Base-by-base conservation (phyloP, 805 yeast genomes). In the Scheffersomyces ergatensis region DNA sequence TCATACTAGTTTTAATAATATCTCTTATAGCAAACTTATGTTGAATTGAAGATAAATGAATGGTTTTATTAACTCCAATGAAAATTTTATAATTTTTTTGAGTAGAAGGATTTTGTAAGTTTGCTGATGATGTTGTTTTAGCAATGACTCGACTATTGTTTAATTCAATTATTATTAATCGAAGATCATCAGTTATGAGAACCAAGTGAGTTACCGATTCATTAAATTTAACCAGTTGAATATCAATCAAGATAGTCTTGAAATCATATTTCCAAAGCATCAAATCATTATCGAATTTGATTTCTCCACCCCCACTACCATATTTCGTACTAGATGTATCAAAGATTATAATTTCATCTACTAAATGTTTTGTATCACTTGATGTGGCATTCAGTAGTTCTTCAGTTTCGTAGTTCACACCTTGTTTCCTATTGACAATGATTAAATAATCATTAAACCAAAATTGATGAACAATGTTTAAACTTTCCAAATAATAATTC, bases 211-310 rank as follows among this genome's bases (percentile, higher is more conserved):
- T 34, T 26, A 29, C 25, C 8, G 34, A 33, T 12, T 21, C 31
- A 15, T 41, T 40, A 26, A 41, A 41, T 5, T 37, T 34, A 12
- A 44, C 41, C 3, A 55, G 40, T 13, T 58, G 57, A 21, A 50
- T 47, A 17, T 39, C 43, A 24, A 62, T 33, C 24, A 65, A 50
- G 15, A 44, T 44, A 18, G 53, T 49, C 27, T 55, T 54, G 39
- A 66, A 62, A 38, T 62, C 54, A 38, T 65, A 63, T 36, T 68
- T 60, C 74, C 74, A 70, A 6, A 66, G 47, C 18, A 68, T 58
- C 31, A 57, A 43, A 42, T 70, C 75, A 41, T 64, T 63, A 39
- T 67, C 70, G 38, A 70, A 67, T 17, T 53, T 53, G 30, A 59
- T 57, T 7, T 43, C 44, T 8, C 45, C 57, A 1, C 65, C 62